Conservation (phyloP, 495 filamentous ascomycete genomes). For the Patellaria atrata region DNA sequence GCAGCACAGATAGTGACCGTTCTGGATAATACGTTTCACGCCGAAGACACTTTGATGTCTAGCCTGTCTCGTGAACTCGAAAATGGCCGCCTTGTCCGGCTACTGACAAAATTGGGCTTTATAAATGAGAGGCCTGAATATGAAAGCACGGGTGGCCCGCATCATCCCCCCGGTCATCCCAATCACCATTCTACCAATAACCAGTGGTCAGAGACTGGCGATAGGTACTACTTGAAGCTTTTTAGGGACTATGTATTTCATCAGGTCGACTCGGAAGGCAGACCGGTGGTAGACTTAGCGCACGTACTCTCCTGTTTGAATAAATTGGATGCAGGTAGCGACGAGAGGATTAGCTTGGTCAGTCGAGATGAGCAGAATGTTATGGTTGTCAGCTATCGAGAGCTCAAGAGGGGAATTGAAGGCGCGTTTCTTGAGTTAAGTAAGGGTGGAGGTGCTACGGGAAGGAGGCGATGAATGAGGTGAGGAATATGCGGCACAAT, state of each 20-base stretch:
- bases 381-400: conserved; percentile 74
- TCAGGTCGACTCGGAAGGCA: conserved; percentile 70
- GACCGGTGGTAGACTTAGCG: conserved; percentile 66
- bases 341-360: conserved; percentile 74
- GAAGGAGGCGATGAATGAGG: too few relatives aligned
- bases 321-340: conserved; percentile 79
- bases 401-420: conserved; percentile 66
- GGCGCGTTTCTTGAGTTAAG: conserved; percentile 66
- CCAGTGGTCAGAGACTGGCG: conserved; percentile 72
- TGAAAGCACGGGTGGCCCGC: conserved; percentile 47
- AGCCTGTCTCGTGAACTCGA: conserved; percentile 71
- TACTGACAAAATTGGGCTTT: conserved; percentile 68
- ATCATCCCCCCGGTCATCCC: too few relatives aligned
- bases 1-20: conserved; percentile 52
- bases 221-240: conserved; percentile 80
- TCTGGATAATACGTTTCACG: conserved; percentile 60
- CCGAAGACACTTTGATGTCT: conserved; percentile 55
- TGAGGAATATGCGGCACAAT: too few relatives aligned
- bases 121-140: conserved; percentile 83
- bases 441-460: conserved; percentile 34
- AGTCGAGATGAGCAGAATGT: conserved; percentile 78
- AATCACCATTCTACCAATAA: conserved; percentile 3
- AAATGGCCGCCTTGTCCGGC: conserved; percentile 72
- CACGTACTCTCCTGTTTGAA: conserved; percentile 75
- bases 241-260: conserved; percentile 98